Evolutionary conservation across 2,329 filamentous ascomycete genomes (phyloP), one percentile per base, ranked within the genome.

Genomic region (Penicillium glabrum): DNA sequence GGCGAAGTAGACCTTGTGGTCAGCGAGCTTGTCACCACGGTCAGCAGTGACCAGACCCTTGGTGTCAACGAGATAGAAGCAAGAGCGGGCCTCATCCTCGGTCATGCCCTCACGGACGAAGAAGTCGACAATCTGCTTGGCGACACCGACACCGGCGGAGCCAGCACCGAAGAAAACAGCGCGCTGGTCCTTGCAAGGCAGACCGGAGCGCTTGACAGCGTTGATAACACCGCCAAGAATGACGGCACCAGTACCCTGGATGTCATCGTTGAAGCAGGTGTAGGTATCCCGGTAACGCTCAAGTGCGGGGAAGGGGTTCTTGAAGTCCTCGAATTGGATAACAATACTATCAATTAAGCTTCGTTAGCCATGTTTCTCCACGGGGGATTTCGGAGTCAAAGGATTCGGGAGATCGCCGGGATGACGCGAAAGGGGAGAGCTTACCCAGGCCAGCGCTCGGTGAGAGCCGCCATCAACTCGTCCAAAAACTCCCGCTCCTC

Each of bases 251-350:
- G 95, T 98, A 64, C 93, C 93, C 81, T 98, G 93, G 72, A 99
- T 95, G 73, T 99, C 93, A 72, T 98, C 95, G 76, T 98, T 98
- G 86, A 99, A 99, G 83, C 91, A 96, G 76, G 90, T 93, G 82
- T 96, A 93, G 63, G 83, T 85, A 73, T 93, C 83, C 67, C 91
- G 89, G 79, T 98, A 98, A 59, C 91, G 86, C 73, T 95, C 89
- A 41, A 98, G 85, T 69, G 96, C 93, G 61, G 90, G 89, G 84
- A 98, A 99, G 46, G 95, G 93, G 70, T 93, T 96, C 82, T 98
- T 96, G 77, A 96, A 98, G 72, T 98, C 95, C 75, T 98, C 93
- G 68, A 96, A 98, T 74, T 98, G 95, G 61, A 98, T 90, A 63
- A 89, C 85, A 65, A 89, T 87, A 62, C 84, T 85, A 67, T 35